Conservation (phyloP, 495 filamentous ascomycete species). For the Gamarada debralockiae region DNA sequence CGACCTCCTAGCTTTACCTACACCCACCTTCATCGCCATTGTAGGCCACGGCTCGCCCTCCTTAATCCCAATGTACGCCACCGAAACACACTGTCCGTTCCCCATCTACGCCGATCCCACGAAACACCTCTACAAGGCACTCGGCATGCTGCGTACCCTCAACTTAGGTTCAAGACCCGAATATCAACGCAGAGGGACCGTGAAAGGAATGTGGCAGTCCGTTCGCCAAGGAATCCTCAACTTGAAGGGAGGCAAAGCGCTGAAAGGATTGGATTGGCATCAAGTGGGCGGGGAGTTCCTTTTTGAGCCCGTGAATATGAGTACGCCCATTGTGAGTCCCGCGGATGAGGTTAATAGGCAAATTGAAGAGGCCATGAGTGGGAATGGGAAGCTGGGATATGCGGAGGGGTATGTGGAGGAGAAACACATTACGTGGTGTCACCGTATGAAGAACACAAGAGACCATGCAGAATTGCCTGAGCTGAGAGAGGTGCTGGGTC, state of each 20-base stretch:
- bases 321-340: slow-evolving; percentile 4
- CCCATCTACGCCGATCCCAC: slow-evolving; percentile 81
- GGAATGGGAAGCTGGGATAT: not conserved
- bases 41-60: slow-evolving; percentile 76
- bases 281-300: slow-evolving; percentile 86
- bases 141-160: slow-evolving; percentile 67
- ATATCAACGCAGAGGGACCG: slow-evolving; percentile 56
- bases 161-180: slow-evolving; percentile 58
- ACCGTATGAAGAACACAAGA: slow-evolving; percentile 76
- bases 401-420: slow-evolving; percentile 33
- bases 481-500: slow-evolving; percentile 56
- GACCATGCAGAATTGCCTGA: slow-evolving; percentile 71
- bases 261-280: slow-evolving; percentile 62
- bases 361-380: slow-evolving; percentile 23
- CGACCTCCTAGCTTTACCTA: slow-evolving; percentile 47
- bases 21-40: slow-evolving; percentile 62
- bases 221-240: slow-evolving; percentile 56
- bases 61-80: slow-evolving; percentile 65
- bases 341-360: slow-evolving; percentile 4
- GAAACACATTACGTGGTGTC: slow-evolving; percentile 70
- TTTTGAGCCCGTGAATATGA: slow-evolving; percentile 51
- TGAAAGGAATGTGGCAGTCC: slow-evolving; percentile 39
- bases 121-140: slow-evolving; percentile 59
- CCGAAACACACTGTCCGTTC: slow-evolving; percentile 62
- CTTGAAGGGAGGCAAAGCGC: slow-evolving; percentile 43